A percentile compares a stretch with the other conserved stretches of the same genome.
These are phyloP conservation scores for Podaxis carcinomalis DNA, from an alignment of 768 basidiomycete genomes.

Conservation along the genomic window DNA sequence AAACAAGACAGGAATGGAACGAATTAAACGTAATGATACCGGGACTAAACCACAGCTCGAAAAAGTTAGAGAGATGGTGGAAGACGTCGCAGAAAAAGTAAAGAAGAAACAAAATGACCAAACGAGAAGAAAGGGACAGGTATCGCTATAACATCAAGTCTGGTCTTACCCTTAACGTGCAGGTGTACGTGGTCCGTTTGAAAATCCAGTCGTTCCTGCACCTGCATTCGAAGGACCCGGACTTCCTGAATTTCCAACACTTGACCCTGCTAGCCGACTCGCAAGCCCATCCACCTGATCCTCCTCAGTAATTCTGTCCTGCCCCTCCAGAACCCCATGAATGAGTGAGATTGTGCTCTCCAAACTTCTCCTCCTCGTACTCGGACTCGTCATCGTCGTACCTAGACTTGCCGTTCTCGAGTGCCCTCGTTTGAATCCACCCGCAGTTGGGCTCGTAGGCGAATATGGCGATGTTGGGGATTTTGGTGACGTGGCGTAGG, in stretches of 20 bases:
- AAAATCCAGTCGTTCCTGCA: not conserved
- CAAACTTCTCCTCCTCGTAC: conserved; percentile 84
- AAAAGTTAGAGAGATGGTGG: not conserved
- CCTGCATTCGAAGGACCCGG: not conserved
- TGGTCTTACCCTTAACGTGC: not conserved
- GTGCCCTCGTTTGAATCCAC: conserved; percentile 67
- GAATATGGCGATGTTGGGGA: conserved; percentile 26
- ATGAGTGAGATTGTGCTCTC: conserved; percentile 97
- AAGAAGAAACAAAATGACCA: not conserved
- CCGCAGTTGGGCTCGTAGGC: conserved; percentile 34
- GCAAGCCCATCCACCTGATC: conserved; percentile 32
- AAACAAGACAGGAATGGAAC: not conserved
- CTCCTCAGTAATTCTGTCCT: conserved; percentile 34
- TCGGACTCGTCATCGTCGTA: conserved; percentile 94
- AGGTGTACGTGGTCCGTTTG: not conserved
- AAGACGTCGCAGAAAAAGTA: not conserved
- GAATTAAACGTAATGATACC: conserved; percentile 7
- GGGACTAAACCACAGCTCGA: not conserved
- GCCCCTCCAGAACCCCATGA: conserved; percentile 87
- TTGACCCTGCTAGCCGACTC: conserved; percentile 31
- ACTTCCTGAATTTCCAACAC: conserved; percentile 15
- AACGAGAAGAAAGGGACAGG: not conserved
- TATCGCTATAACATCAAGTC: not conserved
- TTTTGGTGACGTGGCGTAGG: conserved; percentile 20
- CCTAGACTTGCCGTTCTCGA: conserved; percentile 80